Evolutionary conservation across 2,329 filamentous ascomycete genomes (phyloP), one percentile per base, ranked within the genome.

Genomic region (Penicillium frequentans): DNA sequence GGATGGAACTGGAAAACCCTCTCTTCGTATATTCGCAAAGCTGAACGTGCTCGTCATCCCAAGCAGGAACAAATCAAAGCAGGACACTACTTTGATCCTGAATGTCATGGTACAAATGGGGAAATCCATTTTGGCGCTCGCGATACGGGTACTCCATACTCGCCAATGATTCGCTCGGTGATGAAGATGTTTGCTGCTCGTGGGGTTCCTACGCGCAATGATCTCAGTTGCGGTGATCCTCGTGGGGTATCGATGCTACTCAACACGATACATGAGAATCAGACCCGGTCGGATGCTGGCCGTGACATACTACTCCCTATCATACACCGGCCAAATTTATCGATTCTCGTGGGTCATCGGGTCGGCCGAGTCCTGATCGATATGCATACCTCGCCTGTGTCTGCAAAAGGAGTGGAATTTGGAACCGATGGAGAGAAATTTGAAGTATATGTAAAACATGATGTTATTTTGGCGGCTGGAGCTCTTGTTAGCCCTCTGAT

Each of bases 1-100:
- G 78, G 75, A 2, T 81, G 76, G 75, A 73, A 70, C 37, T 82
- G 78, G 76, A 66, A 73, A 1, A 71, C 66, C 27, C 62, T 84
- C 3, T 59, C 80, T 3, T 75, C 75, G 0, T 83, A 82, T 59
- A 82, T 82, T 61, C 69, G 73, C 49, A 80, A 81, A 70, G 69
- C 52, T 2, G 67, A 69, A 44, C 9, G 16, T 1, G 42, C 52
- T 16, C 64, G 59, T 16, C 6, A 24, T 21, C 67, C 66, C 5
- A 64, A 35, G 21, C 48, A 56, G 5, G 45, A 39, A 4, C 52
- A 65, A 29, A 55, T 63, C 23, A 54, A 55, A 21, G 59, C 60
- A 8, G 63, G 63, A 4, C 58, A 64, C 27, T 61, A 46, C 46
- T 65, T 60, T 26, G 47, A 68, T 26, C 45, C 57, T 11, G 21